These are phyloP conservation scores for Mucor indicus DNA, from an alignment of 371 early-diverging fungal species.

Conservation along the genomic window DNA sequence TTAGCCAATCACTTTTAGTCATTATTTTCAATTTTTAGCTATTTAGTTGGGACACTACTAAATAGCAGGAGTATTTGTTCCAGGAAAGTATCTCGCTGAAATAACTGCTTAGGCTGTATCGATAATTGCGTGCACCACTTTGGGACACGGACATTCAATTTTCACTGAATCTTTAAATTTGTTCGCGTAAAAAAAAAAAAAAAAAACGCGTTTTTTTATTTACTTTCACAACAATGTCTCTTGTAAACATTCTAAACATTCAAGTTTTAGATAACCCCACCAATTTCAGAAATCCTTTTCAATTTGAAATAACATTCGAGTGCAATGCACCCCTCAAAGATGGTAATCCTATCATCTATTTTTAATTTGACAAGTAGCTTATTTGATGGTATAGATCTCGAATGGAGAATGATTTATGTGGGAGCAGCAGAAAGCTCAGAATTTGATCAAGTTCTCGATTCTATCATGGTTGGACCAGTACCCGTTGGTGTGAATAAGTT, in stretches of 20 bases:
- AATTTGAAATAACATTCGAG: conserved; percentile 96
- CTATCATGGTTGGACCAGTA: conserved; percentile 94
- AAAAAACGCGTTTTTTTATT: too few relatives aligned
- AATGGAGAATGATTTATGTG: conserved; percentile 96
- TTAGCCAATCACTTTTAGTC: too few relatives aligned
- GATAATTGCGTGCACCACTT: too few relatives aligned
- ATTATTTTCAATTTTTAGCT: too few relatives aligned
- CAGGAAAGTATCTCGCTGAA: too few relatives aligned
- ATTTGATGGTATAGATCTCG: conserved; percentile 69
- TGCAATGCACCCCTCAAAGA: conserved; percentile 84
- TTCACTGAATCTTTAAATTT: too few relatives aligned
- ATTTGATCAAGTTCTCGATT: conserved; percentile 93
- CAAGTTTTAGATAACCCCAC: conserved; percentile 84
- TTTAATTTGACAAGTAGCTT: background rate
- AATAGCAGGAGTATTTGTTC: too few relatives aligned
- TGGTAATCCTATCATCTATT: conserved; percentile 63
- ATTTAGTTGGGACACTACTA: too few relatives aligned
- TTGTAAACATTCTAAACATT: conserved; percentile 84
- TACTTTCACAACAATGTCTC: conserved; percentile 58
- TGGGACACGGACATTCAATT: too few relatives aligned
- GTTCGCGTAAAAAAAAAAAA: too few relatives aligned
- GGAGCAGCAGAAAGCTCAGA: conserved; percentile 80
- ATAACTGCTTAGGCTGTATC: too few relatives aligned
- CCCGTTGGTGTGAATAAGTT: conserved; percentile 97
- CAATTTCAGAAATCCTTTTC: conserved; percentile 74